A percentile compares a stretch with the other conserved stretches of the same genome.
Evolutionary conservation across 768 basidiomycete species (phyloP).

Genomic region (Inosperma sp.): DNA sequence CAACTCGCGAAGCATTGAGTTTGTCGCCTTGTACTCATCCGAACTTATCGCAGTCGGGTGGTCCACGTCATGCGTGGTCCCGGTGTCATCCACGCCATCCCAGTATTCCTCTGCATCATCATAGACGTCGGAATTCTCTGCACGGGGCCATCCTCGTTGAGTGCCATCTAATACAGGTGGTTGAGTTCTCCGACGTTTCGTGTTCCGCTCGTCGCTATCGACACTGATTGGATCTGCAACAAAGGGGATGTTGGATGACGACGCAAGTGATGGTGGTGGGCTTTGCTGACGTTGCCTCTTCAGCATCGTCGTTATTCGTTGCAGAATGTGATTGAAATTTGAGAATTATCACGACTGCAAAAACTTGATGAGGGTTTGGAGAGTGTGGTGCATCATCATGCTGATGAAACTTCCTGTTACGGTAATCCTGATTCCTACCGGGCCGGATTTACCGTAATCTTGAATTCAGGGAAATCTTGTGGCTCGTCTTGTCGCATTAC

Average conservation of each 20-base stretch:
- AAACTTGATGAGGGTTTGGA: too few species aligned
- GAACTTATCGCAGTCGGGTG: conserved; percentile 12
- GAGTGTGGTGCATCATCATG: too few species aligned
- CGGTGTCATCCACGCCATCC: conserved; percentile 23
- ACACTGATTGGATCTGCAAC: conserved; percentile 25
- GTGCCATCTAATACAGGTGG: conserved; percentile 53
- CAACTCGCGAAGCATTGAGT: conserved; percentile 63
- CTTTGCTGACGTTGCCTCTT: conserved; percentile 44
- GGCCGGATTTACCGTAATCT: too few species aligned
- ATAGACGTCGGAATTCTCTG: conserved; percentile 29
- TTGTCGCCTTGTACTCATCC: conserved; percentile 55
- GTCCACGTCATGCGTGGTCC: conserved; percentile 14
- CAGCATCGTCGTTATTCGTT: conserved; percentile 34
- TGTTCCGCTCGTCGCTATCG: conserved; percentile 28
- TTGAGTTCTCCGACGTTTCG: conserved; percentile 51
- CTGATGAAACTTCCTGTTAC: too few species aligned
- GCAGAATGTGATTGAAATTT: too few species aligned
- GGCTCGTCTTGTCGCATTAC: too few species aligned
- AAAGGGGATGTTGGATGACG: conserved; percentile 23
- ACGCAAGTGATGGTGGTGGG: conserved; percentile 39
- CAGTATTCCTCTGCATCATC: conserved; percentile 29
- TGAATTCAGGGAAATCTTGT: too few species aligned
- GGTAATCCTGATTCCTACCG: too few species aligned
- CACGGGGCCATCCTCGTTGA: conserved; percentile 41
- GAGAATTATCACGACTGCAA: too few species aligned